phyloP scores from a whole-genome alignment of 2,329 filamentous ascomycete genomes.

The Cytospora paraplurivora region DNA sequence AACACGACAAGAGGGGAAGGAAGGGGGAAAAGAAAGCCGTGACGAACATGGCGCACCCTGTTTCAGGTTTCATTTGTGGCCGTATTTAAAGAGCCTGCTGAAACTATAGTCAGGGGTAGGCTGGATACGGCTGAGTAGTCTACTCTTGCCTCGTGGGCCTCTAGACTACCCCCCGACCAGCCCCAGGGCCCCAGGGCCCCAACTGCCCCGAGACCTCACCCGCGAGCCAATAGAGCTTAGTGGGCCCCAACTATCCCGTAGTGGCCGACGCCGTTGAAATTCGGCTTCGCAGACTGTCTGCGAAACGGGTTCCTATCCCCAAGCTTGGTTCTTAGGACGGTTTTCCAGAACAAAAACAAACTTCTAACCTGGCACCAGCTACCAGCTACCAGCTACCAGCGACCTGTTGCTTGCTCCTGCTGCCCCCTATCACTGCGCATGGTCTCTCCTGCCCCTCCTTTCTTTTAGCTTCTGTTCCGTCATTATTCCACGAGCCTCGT shows the following conservation, averaged over 20 bases:
- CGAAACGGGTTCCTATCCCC: background rate
- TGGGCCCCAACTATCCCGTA: background rate
- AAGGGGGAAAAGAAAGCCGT: slow-evolving; percentile 5
- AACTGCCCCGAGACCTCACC: background rate
- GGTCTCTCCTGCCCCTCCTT: background rate
- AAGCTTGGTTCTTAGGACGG: background rate
- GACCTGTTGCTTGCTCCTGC: no score
- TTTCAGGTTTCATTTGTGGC: slow-evolving; percentile 24
- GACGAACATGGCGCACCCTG: slow-evolving; percentile 8
- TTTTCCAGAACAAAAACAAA: background rate
- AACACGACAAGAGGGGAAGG: background rate
- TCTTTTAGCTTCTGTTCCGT: background rate
- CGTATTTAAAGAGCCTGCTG: slow-evolving; percentile 18
- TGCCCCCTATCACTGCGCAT: no score
- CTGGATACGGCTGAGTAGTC: slow-evolving; percentile 10
- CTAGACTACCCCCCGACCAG: slow-evolving; percentile 4
- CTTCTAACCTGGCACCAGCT: no score
- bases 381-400: background rate
- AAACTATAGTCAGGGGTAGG: slow-evolving; percentile 20
- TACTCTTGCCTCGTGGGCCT: slow-evolving; percentile 10
- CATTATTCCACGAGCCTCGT: slow-evolving; percentile 11
- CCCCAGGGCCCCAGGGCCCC: no score
- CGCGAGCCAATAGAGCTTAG: slow-evolving; percentile 1
- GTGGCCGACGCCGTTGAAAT: slow-evolving; percentile 1
- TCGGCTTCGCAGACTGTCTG: background rate